Percentiles rank a stretch among this genome's conserved stretches.
phyloP scores from a whole-genome alignment of 2,329 filamentous ascomycete species.

The Cercospora sesami region DNA sequence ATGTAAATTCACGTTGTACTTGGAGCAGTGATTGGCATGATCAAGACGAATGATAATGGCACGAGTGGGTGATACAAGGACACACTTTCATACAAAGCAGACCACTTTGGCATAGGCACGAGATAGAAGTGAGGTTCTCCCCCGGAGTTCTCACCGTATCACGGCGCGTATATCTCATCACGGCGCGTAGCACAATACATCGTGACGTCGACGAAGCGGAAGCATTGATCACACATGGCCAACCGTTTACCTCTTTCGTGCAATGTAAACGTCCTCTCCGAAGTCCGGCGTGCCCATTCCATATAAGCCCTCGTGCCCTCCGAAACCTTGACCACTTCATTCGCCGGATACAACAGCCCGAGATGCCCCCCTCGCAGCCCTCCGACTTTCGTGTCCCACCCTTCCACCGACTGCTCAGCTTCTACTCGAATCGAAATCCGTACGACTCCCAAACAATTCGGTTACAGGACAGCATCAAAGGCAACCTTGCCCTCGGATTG shows the following conservation, averaged over 20 bases:
- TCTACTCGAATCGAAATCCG: constrained; percentile 38
- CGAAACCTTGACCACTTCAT: background rate
- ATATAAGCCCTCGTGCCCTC: background rate
- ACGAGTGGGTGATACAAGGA: background rate
- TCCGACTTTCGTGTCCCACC: constrained; percentile 25
- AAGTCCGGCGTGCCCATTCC: background rate
- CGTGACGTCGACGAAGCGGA: constrained; percentile 13
- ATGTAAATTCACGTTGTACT: background rate
- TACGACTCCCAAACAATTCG: constrained; percentile 38
- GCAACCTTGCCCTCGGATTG: constrained; percentile 41
- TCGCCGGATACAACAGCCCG: background rate
- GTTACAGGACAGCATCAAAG: constrained; percentile 39
- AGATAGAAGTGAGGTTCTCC: background rate
- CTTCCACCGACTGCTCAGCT: constrained; percentile 42
- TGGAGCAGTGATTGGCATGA: background rate
- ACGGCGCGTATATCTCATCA: constrained; percentile 12
- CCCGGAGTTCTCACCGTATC: background rate
- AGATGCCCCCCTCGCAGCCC: background rate
- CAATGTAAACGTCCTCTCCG: constrained; percentile 1
- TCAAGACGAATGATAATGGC: background rate
- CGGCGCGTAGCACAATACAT: constrained; percentile 1
- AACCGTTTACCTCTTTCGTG: constrained; percentile 7
- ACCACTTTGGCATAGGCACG: background rate
- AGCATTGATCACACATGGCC: constrained; percentile 13
- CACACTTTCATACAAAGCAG: background rate